Conservation (phyloP, 2,329 filamentous ascomycete genomes). For the Trichoderma sp. region DNA sequence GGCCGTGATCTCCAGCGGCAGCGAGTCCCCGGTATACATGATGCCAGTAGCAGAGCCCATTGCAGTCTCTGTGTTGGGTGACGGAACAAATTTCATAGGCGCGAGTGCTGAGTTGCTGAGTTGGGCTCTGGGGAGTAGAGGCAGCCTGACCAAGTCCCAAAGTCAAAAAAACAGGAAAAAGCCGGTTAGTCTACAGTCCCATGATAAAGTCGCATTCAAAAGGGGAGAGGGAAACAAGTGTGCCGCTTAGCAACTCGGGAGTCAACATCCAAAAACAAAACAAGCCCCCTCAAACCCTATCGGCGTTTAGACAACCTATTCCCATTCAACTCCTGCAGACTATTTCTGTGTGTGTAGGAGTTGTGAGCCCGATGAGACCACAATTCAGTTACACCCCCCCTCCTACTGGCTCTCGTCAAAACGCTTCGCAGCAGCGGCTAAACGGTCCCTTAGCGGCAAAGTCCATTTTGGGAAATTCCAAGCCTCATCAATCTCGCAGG, state of each 20-base stretch:
- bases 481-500: neutral
- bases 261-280: neutral
- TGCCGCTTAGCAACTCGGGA: neutral
- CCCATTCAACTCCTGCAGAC: neutral
- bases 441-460: constrained; percentile 16
- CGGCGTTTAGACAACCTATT: constrained; percentile 15
- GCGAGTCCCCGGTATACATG: constrained; percentile 1
- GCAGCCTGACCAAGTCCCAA: neutral
- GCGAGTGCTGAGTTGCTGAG: neutral
- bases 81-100: neutral
- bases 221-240: neutral
- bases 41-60: constrained; percentile 19
- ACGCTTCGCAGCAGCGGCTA: constrained; percentile 13
- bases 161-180: neutral
- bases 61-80: neutral
- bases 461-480: neutral
- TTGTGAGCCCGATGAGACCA: constrained; percentile 4
- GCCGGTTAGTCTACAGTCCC: neutral
- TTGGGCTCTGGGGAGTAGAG: neutral
- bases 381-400: constrained; percentile 1
- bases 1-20: constrained; percentile 53
- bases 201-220: neutral
- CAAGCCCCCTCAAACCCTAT: neutral
- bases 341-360: constrained; percentile 3
- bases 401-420: constrained; percentile 13